Evolutionary conservation across 2,329 filamentous ascomycete species (phyloP).

Genomic region (Hirsutella thompsonii): DNA sequence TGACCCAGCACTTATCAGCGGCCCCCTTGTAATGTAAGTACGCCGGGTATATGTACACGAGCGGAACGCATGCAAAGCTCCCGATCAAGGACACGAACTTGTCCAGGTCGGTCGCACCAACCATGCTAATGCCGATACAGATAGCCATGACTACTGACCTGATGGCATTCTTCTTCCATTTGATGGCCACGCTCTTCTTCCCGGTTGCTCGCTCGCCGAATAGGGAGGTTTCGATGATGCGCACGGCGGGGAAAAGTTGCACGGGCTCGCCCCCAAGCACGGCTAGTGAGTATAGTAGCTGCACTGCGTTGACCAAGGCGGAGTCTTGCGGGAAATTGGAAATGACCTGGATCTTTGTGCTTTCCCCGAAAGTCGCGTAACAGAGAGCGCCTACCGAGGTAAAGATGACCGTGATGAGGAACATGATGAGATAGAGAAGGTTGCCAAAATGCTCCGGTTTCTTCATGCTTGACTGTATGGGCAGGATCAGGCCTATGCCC

Average conservation of each 20-base stretch:
- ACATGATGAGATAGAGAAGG: conserved; percentile 56
- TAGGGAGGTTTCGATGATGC: conserved; percentile 55
- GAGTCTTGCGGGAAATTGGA: conserved; percentile 62
- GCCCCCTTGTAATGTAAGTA: conserved; percentile 57
- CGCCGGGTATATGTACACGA: conserved; percentile 68
- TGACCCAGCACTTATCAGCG: conserved; percentile 41
- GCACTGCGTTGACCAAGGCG: conserved; percentile 62
- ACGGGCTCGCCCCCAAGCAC: conserved; percentile 64
- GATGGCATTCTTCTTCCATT: conserved; percentile 67
- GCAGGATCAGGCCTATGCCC: conserved; percentile 63
- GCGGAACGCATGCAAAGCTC: conserved; percentile 58
- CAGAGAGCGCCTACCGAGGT: conserved; percentile 60
- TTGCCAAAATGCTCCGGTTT: conserved; percentile 53
- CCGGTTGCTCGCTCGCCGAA: conserved; percentile 54
- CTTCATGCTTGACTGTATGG: conserved; percentile 65
- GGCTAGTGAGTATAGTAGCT: conserved; percentile 61
- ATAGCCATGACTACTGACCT: conserved; percentile 41
- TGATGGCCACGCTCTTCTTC: conserved; percentile 49
- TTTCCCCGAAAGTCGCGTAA: conserved; percentile 59
- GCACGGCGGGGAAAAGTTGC: conserved; percentile 60
- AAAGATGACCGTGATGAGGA: conserved; percentile 60
- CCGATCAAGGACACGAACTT: conserved; percentile 65
- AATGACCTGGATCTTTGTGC: conserved; percentile 62
- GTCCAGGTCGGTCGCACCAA: conserved; percentile 57
- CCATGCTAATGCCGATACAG: conserved; percentile 47